Percentiles rank a stretch among this genome's conserved stretches.
Conservation (phyloP, 768 basidiomycete species). For the Gautieria morchelliformis region DNA sequence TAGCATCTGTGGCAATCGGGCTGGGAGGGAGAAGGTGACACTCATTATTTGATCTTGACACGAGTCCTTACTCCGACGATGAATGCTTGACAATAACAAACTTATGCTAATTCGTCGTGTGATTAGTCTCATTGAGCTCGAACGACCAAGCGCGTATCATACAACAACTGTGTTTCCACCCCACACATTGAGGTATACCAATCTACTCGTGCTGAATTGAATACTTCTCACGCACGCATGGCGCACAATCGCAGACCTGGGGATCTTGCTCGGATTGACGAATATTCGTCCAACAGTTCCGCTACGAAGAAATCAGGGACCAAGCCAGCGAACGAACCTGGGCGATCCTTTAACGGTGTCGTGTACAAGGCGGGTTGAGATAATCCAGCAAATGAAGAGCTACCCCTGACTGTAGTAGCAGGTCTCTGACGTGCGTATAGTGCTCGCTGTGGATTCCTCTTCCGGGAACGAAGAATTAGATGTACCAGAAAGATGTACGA, state of each 20-base stretch:
- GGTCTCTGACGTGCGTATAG: conserved; percentile 75
- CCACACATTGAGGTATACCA: conserved; percentile 65
- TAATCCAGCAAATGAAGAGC: not conserved
- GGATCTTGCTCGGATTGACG: conserved; percentile 80
- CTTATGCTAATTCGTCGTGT: conserved; percentile 11
- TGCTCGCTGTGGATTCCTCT: conserved; percentile 65
- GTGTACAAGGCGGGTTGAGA: conserved; percentile 59
- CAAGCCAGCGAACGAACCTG: conserved; percentile 26
- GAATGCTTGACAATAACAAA: not conserved
- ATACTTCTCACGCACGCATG: not conserved
- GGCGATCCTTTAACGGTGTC: conserved; percentile 57
- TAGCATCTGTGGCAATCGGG: conserved; percentile 68
- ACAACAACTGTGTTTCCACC: conserved; percentile 64
- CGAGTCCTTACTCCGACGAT: not conserved
- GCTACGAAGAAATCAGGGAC: conserved; percentile 32
- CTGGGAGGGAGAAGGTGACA: conserved; percentile 86
- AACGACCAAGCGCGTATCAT: conserved; percentile 76
- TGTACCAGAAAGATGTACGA: conserved; percentile 73
- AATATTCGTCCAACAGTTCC: conserved; percentile 39
- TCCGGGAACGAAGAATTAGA: conserved; percentile 56
- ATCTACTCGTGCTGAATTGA: not conserved
- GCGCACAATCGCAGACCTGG: conserved; percentile 48
- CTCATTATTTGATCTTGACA: no score
- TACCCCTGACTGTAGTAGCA: conserved; percentile 17
- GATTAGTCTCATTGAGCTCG: conserved; percentile 73